Conservation (phyloP, 106 monocot species). For the Cymbidium sinense region DNA sequence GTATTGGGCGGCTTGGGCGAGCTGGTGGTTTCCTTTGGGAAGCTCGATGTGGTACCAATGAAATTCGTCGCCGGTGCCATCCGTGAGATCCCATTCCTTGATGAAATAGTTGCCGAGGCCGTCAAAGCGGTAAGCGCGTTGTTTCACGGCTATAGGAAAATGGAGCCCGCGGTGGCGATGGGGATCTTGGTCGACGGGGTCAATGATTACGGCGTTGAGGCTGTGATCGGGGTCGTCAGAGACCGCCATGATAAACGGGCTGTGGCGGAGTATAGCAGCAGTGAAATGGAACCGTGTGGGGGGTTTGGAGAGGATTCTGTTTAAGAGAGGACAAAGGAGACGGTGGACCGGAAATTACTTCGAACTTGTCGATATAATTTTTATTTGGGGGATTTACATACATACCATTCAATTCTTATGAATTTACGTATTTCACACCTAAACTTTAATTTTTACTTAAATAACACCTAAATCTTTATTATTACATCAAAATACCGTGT, state of each 20-base stretch:
- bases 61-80: conserved; percentile 32
- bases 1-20: conserved; percentile 54
- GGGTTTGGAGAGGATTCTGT: neutral
- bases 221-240: conserved; percentile 1
- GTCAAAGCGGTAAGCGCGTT: conserved; percentile 47
- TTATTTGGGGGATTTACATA: no score
- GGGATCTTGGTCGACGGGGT: no score
- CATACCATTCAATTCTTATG: no score
- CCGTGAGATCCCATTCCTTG: conserved; percentile 40
- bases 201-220: neutral
- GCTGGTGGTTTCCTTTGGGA: conserved; percentile 51
- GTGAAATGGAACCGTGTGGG: neutral
- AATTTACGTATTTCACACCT: no score
- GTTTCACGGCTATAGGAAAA: conserved; percentile 10
- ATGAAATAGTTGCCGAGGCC: conserved; percentile 36
- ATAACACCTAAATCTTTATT: no score
- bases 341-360: no score
- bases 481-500: no score
- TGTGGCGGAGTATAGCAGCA: neutral
- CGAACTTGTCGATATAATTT: no score
- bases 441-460: no score
- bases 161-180: neutral
- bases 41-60: conserved; percentile 96
- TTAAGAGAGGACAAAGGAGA: no score
- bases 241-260: conserved; percentile 1